Evolutionary conservation across 139 green algal genomes (phyloP), one percentile per base, ranked within the genome.

Genomic region (Asterochloris sp.): DNA sequence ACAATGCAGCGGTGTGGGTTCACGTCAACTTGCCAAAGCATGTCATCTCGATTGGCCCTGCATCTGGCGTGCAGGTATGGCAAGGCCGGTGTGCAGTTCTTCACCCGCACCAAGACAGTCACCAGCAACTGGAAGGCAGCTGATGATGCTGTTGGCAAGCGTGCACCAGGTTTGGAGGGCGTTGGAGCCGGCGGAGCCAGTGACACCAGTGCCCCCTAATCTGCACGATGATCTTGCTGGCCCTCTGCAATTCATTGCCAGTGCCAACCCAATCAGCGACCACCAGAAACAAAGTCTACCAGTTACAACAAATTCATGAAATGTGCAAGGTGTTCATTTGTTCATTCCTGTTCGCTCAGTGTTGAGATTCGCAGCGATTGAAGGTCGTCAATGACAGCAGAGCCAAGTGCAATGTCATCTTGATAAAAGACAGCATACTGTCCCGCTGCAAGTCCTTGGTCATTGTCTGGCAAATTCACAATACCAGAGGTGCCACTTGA

Each of bases 371-470:
- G 38, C 38, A 54, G 38, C 6, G 38, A 54, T 54, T 54, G 38
- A 54, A 54, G 38, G 38, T 54, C 38, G 6, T 87, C n/a, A 47
- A 96, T 96, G 11, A 94, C 86, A 1, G 80, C 92, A 1, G 83
- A 92, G 0, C 96, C 96, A 23, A 98, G 83, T 87, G 95, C 98
- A 2, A 86, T 47, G 10, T 87, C 89, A 0, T 87, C 87, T 68
- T 95, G 89, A 80, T 99, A 99, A 24, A 99, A 95, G n/a, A 98
- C 96, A 0, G 93, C 95, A 85, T 95, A 98, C 89, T 99, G 96
- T 67, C 96, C 96, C 16, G 93, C 83, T 14, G 96, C 96, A 67
- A 99, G 86, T 6, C 96, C 96, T 87, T 99, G 96, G 82, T 99
- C 96, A 81, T 93, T 87, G 21, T 89, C 85, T 24, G 90, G 85